Base-by-base conservation (phyloP, 441 rosid genomes). In the Syzygium malaccense region DNA sequence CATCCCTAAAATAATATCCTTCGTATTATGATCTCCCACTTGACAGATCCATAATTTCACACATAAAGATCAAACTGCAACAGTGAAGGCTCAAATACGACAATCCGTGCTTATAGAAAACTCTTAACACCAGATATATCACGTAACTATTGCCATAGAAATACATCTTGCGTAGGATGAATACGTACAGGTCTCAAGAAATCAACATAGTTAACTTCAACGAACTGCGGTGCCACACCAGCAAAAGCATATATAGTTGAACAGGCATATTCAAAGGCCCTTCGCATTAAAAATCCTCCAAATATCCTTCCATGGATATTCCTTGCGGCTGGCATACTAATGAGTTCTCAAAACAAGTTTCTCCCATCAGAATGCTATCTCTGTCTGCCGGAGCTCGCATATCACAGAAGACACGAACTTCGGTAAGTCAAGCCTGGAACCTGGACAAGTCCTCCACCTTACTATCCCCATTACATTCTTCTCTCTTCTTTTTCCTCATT, bases 181-280 rank as follows among this genome's bases (percentile, higher is more conserved):
- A 66, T 53, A 85, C 89, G 53, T 57, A 88, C 87, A 25, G 87
- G 89, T 66, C 68, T 88, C 86, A 88, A 68, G 86, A 88, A 85
- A 26, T 88, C 87, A 6, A 37, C 89, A 33, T 62, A 45, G 51
- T 88, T 85, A 19, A 88, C 89, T 54, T 88, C 85, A 49, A 85
- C 45, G 55, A 85, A 85, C 30, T 48, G 30, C n/a, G 85, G 49
- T 26, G 89, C 84, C 32, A 37, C 89, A 37, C 89, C 87, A 37
- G 85, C 87, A 85, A 88, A 88, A 66, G 87, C 84, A 54, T 88
- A 88, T 45, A 26, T 54, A n/a, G 89, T 88, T 25, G 87, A 85
- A 55, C 62, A 66, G 68, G 89, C 71, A 28, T 85, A 85, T 48
- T 88, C 26, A 41, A 85, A 85, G 14, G 87, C 87, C 86, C 66